Base-by-base conservation (phyloP, 768 basidiomycete genomes). In the Floccularia luteovirens region DNA sequence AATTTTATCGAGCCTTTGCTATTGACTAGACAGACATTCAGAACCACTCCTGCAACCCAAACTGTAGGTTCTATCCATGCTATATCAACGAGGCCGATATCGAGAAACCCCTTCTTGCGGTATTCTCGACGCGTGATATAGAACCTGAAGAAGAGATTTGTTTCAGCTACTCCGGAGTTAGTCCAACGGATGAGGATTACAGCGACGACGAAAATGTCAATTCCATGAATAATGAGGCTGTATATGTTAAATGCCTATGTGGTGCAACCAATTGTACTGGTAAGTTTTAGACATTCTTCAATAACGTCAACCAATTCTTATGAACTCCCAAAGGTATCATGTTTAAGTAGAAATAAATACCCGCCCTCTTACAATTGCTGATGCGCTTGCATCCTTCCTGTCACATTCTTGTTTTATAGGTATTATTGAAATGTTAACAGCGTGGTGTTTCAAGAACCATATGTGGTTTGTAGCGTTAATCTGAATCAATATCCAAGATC, bases 31-130 rank as follows among this genome's bases (percentile, higher is more conserved):
- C 28, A 19, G 43, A 33, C 13, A 21, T 38, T 2, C 43, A 92
- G 90, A 96, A 94, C 48, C 90, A 96, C 48, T 90, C 85, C 13
- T 94, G 92, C 50, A 82, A 90, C 42, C 91, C 91, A 0, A 96
- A 94, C 53, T 80, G 82, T 47, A 55, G 55, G 4, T 70, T 91
- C 16, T 69, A 70, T n/a, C 67, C 86, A 0, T 81, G 75, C 32
- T 87, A 91, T 49, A 79, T 88, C 58, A 82, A 90, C 48, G 89
- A 90, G 38, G 70, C 74, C 10, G 75, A 88, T 48, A 50, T 82
- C 12, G 64, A 77, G 8, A 87, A 84, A 52, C 86, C 87, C 0
- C 55, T 82, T 10, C 53, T 90, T 5, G 64, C 75, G 0, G 63
- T 89, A 8, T 91, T 88, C 56, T 76, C 88, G 2, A 59, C 45